Evolutionary conservation across 176 grass and related monocot genomes (phyloP).

Genomic region (Avena insularis): DNA sequence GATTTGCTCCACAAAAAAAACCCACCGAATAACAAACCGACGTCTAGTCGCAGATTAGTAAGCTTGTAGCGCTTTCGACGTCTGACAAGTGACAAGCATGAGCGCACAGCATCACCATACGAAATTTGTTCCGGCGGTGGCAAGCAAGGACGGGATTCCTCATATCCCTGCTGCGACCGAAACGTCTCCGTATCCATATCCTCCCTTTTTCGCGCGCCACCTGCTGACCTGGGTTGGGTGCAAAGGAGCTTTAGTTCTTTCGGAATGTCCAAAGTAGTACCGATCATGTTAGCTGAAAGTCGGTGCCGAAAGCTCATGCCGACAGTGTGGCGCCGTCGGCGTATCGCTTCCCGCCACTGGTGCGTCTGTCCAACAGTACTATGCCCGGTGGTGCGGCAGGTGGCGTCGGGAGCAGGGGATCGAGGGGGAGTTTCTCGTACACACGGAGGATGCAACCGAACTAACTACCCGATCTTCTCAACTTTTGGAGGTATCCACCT

Average conservation of each 20-base stretch:
- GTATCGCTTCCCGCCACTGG: neutral
- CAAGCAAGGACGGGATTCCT: slow-evolving; percentile 31
- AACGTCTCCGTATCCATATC: neutral
- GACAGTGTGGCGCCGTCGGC: slow-evolving; percentile 46
- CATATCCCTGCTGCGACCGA: neutral
- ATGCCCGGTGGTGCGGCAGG: slow-evolving; percentile 7
- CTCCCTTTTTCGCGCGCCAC: neutral
- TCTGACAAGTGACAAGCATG: neutral
- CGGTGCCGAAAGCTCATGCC: slow-evolving; percentile 55
- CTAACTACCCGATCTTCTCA: neutral
- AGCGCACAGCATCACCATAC: too few relatives aligned
- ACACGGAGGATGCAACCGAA: neutral
- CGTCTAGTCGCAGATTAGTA: neutral
- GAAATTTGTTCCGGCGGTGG: too few relatives aligned
- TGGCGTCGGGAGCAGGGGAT: neutral
- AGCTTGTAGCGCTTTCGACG: neutral
- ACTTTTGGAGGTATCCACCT: neutral
- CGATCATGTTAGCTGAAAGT: slow-evolving; percentile 31
- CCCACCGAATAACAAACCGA: too few relatives aligned
- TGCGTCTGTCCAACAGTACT: neutral
- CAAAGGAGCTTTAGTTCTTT: slow-evolving; percentile 19
- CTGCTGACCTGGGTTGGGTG: slow-evolving; percentile 35
- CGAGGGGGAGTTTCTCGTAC: neutral
- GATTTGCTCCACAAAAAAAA: neutral
- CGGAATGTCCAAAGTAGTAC: slow-evolving; percentile 35